Evolutionary conservation across 75 land plant species (phyloP), one percentile per base, ranked within the genome.

Genomic region (Pinus taeda): DNA sequence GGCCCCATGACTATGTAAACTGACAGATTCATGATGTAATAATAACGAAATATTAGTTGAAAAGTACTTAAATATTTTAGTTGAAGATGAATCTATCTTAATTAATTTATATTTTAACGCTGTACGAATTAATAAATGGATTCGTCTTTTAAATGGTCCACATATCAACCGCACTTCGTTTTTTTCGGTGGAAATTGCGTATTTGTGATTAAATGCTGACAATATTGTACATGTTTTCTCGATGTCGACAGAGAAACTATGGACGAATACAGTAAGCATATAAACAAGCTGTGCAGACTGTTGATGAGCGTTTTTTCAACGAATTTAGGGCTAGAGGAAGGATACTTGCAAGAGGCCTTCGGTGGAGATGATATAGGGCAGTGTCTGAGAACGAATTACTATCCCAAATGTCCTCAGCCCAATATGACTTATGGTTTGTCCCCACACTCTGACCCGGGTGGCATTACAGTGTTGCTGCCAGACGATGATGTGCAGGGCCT

Each of bases 251-350:
- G 94, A 78, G 89, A 88, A 64, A 82, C 82, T 37, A 88, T 84
- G 21, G 88, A 88, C 8, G 88, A 90, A 66, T 94, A 90, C 69
- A 64, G 81, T 21, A 8, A 71, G 26, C 81, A 92, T 64, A 56
- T 87, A 42, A 69, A 72, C 53, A 75, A 60, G 76, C 79, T 94
- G 30, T 72, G 83, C 72, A 75, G 77, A 59, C 66, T 6, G 29
- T 39, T 94, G 74, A 71, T 90, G 81, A 82, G 71, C 72, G 66
- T 82, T 29, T 57, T 95, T 20, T 93, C 98, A 0, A 29, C 30
- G 18, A 78, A 76, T 21, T 74, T 95, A 24, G 92, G 93, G 59
- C 30, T 89, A 67, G 66, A 56, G n/a, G 79, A 69, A 13, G 72
- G 29, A 0, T 42, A 3, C 60, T 45, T 88, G n/a, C 53, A 62